Evolutionary conservation across 1,284 basidiomycete species (phyloP), one percentile per base, ranked within the genome.

Genomic region (Ustilago hordei): DNA sequence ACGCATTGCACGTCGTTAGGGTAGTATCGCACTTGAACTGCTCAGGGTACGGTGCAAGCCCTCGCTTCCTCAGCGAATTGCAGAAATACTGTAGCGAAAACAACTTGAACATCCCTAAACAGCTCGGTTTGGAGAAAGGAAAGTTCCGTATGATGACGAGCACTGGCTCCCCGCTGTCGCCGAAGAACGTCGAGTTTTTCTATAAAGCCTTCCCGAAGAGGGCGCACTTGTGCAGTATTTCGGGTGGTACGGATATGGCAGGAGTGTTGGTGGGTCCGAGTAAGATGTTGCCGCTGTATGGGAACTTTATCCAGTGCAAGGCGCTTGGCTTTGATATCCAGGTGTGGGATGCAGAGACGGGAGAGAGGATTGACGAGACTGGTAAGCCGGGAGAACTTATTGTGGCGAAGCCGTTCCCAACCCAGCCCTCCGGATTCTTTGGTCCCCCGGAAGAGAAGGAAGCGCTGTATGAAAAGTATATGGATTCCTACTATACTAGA

Each of bases 401-500:
- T n/a, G 71, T 84, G 31, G 74, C 76, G 5, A 78, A 75, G 55
- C 84, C 85, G 3, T 86, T 86, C 66, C 82, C 85, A 2, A 86
- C 85, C 38, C 85, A 86, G 70, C 85, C 85, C 67, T 64, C 60
- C 1, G 65, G 69, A 15, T 79, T 79, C 65, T 79, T 74, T 47
- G 73, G 76, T 1, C 69, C 72, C 3, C 55, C 64, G 2, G 69
- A 80, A 11, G 64, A 79, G 48, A 71, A 83, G 60, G 71, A 82
- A 50, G 77, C 76, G 28, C 68, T 81, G 45, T 67, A 84, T 71
- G 78, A 81, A 61, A 81, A 82, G 53, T 85, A 84, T 67, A 75
- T 82, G 66, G 85, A 86, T 41, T 81, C 85, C 2, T 86, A 86
- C 74, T 86, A 85, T 64, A 62, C 55, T 11, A 82, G 85, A 34